Conservation (phyloP, 2,329 filamentous ascomycete species). For the Hymenotorrendiella dingleyae region DNA sequence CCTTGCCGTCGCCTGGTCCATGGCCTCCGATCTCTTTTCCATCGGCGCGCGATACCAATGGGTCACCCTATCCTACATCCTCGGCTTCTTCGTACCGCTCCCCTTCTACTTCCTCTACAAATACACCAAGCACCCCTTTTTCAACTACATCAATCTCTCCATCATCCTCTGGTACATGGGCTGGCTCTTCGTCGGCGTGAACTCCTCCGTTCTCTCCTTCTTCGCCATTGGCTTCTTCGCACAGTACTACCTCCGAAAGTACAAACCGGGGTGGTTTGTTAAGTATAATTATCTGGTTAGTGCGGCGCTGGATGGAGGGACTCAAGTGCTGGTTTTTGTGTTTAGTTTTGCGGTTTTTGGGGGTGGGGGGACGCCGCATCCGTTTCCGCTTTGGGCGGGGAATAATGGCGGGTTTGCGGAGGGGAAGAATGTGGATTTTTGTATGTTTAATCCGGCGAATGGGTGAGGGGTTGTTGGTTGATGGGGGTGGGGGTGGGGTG, state of each 20-base stretch:
- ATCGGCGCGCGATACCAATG: conserved; percentile 34
- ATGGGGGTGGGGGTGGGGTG: background rate
- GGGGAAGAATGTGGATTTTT: conserved; percentile 16
- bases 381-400: conserved; percentile 24
- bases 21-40: conserved; percentile 38
- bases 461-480: conserved; percentile 1
- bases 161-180: conserved; percentile 40
- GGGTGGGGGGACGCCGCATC: conserved; percentile 20
- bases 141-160: conserved; percentile 34
- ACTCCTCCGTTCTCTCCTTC: conserved; percentile 32
- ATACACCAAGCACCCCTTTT: conserved; percentile 22
- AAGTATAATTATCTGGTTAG: conserved; percentile 74
- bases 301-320: conserved; percentile 63
- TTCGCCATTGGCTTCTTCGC: conserved; percentile 33
- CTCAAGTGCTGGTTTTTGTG: conserved; percentile 60
- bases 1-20: conserved; percentile 33
- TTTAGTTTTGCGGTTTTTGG: conserved; percentile 55
- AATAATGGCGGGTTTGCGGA: conserved; percentile 13
- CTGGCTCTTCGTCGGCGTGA: conserved; percentile 39
- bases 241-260: conserved; percentile 40
- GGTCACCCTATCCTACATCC: conserved; percentile 35
- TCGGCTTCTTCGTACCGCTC: conserved; percentile 39
- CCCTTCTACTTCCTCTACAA: conserved; percentile 30
- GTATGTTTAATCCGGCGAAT: conserved; percentile 18
- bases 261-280: conserved; percentile 66